Evolutionary conservation across 1,284 basidiomycete species (phyloP).

Genomic region (Puccinia novopanici): DNA sequence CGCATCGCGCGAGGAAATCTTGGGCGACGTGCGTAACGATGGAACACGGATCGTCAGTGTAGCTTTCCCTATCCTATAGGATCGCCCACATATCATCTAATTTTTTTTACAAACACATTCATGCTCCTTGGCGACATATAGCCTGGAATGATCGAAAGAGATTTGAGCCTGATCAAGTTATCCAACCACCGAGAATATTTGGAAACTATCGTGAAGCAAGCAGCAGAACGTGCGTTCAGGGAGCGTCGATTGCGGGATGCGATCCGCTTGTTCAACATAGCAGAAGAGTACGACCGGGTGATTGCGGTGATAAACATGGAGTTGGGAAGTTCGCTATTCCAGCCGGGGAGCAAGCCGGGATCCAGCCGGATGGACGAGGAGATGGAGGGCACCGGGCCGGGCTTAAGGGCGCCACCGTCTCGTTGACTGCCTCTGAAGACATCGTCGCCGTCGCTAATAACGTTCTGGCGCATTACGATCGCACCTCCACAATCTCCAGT

Average conservation of each 20-base stretch:
- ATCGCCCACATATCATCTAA: background rate
- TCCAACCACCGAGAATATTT: slow-evolving; percentile 73
- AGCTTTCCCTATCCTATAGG: background rate
- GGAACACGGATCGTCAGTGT: slow-evolving; percentile 78
- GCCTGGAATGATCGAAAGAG: slow-evolving; percentile 84
- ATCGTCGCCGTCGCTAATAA: slow-evolving; percentile 77
- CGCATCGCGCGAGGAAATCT: slow-evolving; percentile 77
- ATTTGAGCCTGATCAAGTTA: slow-evolving; percentile 75
- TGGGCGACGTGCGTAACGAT: slow-evolving; percentile 85
- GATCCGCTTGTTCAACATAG: slow-evolving; percentile 92
- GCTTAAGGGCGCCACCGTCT: slow-evolving; percentile 59
- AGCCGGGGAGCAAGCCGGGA: slow-evolving; percentile 60
- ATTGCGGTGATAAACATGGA: slow-evolving; percentile 83
- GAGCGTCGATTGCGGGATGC: slow-evolving; percentile 77
- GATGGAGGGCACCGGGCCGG: slow-evolving; percentile 35
- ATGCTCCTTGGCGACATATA: slow-evolving; percentile 58
- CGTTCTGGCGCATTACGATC: slow-evolving; percentile 83
- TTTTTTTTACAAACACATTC: background rate
- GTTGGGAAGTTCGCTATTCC: slow-evolving; percentile 78
- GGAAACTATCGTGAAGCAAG: slow-evolving; percentile 76
- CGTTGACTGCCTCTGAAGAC: slow-evolving; percentile 69
- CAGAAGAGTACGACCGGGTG: slow-evolving; percentile 85
- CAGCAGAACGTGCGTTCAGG: slow-evolving; percentile 73
- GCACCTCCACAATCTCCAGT: slow-evolving; percentile 72
- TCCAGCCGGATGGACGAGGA: slow-evolving; percentile 18